Base-by-base conservation (phyloP, 805 yeast genomes). In the Tetrapisispora arboricola region DNA sequence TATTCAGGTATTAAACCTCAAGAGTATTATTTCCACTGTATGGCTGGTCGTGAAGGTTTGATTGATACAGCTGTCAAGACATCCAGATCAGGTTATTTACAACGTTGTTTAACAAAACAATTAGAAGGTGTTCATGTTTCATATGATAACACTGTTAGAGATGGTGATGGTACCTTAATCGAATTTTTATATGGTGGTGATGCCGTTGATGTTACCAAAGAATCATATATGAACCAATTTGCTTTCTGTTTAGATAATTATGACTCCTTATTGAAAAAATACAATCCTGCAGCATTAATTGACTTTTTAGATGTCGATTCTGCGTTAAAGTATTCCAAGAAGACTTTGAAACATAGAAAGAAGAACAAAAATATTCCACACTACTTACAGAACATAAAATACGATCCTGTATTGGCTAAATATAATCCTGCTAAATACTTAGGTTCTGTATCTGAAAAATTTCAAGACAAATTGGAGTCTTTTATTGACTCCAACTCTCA, bases 31-130 rank as follows among this genome's bases (percentile, higher is more conserved):
- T 92, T 94, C 92, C 99, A 92, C 69, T 92, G 97, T 72, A 92
- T 92, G 98, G 98, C 99, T 42, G 99, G 99, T 67, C 83, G 99
- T 72, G 99, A 92, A 72, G 99, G 99, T 70, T 76, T 92, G 58
- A 92, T 92, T 68, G 99, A 92, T 73, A 92, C 99, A 45, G 98
- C 99, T 38, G 99, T 92, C 49, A 92, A 92, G 68, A 92, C 99
- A 9, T 85, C 96, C 17, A 80, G 96, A 67, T 88, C 97, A 45
- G 99, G 99, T 60, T 92, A 92, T 67, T 73, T 92, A 64, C 99
- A 92, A 69, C 80, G 99, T 69, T 94, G 99, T 76, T 75, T 92
- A 66, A 92, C 95, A 44, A 92, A 92, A 66, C 98, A 92, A 68
- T 72, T 92, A 49, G 99, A 92, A 65, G 98, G 98, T 70, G 94